Evolutionary conservation across 768 basidiomycete species (phyloP).

Genomic region (Jaapia argillacea): DNA sequence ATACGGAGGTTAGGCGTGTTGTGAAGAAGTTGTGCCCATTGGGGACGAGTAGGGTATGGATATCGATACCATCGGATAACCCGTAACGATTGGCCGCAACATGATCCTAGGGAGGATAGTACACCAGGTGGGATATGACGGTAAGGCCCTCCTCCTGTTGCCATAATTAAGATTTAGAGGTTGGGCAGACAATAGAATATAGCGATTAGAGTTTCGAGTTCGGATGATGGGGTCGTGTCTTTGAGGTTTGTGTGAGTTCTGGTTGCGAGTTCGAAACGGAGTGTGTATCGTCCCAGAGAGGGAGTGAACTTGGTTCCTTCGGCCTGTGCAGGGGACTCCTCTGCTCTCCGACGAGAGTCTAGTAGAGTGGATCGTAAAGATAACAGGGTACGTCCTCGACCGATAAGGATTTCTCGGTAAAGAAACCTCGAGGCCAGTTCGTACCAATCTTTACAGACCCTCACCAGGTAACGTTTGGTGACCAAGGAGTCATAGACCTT

Average conservation of each 20-base stretch:
- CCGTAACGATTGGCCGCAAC: neutral
- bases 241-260: conserved; percentile 7
- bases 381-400: conserved; percentile 9
- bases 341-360: too few relatives aligned
- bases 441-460: conserved; percentile 20
- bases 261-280: conserved; percentile 16
- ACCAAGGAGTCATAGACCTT: conserved; percentile 13
- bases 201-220: conserved; percentile 5
- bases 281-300: conserved; percentile 14
- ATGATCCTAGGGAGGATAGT: neutral
- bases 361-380: conserved; percentile 12
- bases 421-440: conserved; percentile 14
- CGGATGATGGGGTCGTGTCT: neutral
- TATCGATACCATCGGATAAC: neutral
- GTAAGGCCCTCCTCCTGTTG: neutral
- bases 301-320: conserved; percentile 3
- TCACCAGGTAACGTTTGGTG: conserved; percentile 17
- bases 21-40: too few relatives aligned
- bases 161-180: conserved; percentile 9
- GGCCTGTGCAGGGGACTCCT: conserved; percentile 7
- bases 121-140: neutral
- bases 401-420: conserved; percentile 15
- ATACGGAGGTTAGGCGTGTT: too few relatives aligned
- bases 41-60: too few relatives aligned
- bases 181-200: conserved; percentile 11